Percentiles rank a stretch among this genome's conserved stretches.
These are phyloP conservation scores for Herpotrichia juniperi DNA, from an alignment of 2,329 filamentous ascomycete species.

Conservation along the genomic window DNA sequence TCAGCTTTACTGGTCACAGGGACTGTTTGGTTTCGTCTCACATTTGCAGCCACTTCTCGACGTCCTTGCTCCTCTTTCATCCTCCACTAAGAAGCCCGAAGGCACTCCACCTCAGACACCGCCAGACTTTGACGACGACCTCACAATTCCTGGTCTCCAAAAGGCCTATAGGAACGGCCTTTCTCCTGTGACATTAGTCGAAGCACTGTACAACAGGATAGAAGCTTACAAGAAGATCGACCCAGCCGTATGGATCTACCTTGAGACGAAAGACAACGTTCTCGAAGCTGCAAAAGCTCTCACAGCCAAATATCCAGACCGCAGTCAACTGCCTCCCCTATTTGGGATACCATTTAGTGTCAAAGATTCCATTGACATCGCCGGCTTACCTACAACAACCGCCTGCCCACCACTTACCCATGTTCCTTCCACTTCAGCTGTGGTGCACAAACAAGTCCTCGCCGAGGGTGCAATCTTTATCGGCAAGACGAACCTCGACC, in stretches of 20 bases:
- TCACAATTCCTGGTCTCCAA: slow-evolving; percentile 53
- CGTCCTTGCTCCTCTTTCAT: slow-evolving; percentile 24
- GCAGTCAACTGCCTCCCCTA: slow-evolving; percentile 53
- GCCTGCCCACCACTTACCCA: slow-evolving; percentile 59
- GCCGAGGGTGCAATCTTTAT: slow-evolving; percentile 62
- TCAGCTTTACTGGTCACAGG: slow-evolving; percentile 58
- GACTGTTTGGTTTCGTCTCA: slow-evolving; percentile 58
- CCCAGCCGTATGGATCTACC: slow-evolving; percentile 59
- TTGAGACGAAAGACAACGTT: slow-evolving; percentile 47
- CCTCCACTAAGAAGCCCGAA: not conserved
- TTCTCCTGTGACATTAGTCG: slow-evolving; percentile 52
- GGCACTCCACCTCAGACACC: slow-evolving; percentile 44
- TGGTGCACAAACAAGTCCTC: slow-evolving; percentile 57
- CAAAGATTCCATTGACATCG: slow-evolving; percentile 63
- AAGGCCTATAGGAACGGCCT: slow-evolving; percentile 52
- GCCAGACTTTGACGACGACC: slow-evolving; percentile 47
- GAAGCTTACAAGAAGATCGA: slow-evolving; percentile 56
- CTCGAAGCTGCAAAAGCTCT: slow-evolving; percentile 51
- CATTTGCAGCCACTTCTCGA: slow-evolving; percentile 51
- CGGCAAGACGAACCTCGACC: slow-evolving; percentile 67
- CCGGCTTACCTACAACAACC: slow-evolving; percentile 57
- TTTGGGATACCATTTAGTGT: slow-evolving; percentile 64
- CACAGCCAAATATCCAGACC: slow-evolving; percentile 46
- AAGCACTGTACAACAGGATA: slow-evolving; percentile 55
- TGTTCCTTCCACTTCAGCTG: slow-evolving; percentile 55